A percentile compares a stretch with the other conserved stretches of the same genome.
phyloP scores from a whole-genome alignment of 768 basidiomycete genomes.

The Termitomyces sp. region DNA sequence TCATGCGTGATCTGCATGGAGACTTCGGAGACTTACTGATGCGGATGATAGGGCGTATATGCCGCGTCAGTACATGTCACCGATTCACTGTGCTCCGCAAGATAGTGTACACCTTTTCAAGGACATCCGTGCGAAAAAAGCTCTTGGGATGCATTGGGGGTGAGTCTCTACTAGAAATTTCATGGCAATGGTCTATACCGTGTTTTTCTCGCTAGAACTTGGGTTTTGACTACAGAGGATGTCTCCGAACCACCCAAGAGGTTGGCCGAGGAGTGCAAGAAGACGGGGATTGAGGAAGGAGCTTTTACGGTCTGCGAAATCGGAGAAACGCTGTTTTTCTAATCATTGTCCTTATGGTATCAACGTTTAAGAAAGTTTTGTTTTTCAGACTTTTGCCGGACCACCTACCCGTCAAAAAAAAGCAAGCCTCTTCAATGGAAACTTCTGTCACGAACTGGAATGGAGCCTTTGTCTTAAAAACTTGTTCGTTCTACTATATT shows the following conservation, averaged over 20 bases:
- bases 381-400: no score
- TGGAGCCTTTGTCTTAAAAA: no score
- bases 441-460: no score
- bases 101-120: slow-evolving; percentile 65
- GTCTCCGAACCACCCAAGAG: slow-evolving; percentile 54
- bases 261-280: slow-evolving; percentile 46
- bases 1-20: neutral
- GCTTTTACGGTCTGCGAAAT: slow-evolving; percentile 54
- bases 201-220: slow-evolving; percentile 29
- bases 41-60: slow-evolving; percentile 43
- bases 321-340: slow-evolving; percentile 47
- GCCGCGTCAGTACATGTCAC: slow-evolving; percentile 49
- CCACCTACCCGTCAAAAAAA: no score
- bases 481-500: no score
- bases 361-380: no score
- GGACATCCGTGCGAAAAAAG: slow-evolving; percentile 54
- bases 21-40: neutral
- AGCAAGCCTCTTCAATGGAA: no score
- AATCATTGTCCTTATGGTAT: neutral
- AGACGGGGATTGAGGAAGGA: slow-evolving; percentile 43
- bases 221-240: slow-evolving; percentile 48
- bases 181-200: neutral
- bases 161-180: slow-evolving; percentile 18
- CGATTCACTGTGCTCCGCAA: slow-evolving; percentile 61
- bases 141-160: slow-evolving; percentile 72